Conservation (phyloP, 148 eudicot genomes). For the Simmondsia chinensis region DNA sequence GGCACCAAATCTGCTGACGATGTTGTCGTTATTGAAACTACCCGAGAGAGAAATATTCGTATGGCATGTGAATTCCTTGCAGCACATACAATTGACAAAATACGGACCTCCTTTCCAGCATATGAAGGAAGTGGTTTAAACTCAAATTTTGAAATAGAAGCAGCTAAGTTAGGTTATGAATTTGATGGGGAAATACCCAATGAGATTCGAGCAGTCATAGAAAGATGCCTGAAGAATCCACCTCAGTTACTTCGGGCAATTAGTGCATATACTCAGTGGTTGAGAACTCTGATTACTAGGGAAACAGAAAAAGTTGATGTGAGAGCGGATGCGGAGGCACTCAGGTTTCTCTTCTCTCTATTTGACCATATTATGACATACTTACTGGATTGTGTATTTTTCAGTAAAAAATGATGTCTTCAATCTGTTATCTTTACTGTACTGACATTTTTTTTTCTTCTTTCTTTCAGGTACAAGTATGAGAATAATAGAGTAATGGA, state of each 20-base stretch:
- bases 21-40: slow-evolving; percentile 87
- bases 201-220: slow-evolving; percentile 66
- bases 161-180: slow-evolving; percentile 73
- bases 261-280: slow-evolving; percentile 65
- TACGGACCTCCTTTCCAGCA: slow-evolving; percentile 79
- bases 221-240: slow-evolving; percentile 73
- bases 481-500: slow-evolving; percentile 80
- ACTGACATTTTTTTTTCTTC: slow-evolving; percentile 1
- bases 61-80: slow-evolving; percentile 87
- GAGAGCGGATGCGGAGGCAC: slow-evolving; percentile 96
- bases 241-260: slow-evolving; percentile 82
- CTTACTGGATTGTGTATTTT: neutral
- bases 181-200: slow-evolving; percentile 65
- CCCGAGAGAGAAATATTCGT: slow-evolving; percentile 75
- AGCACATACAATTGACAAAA: slow-evolving; percentile 57
- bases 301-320: slow-evolving; percentile 95
- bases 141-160: slow-evolving; percentile 68
- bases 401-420: too few relatives aligned
- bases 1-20: slow-evolving; percentile 82
- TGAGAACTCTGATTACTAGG: slow-evolving; percentile 49
- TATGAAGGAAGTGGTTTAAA: slow-evolving; percentile 91
- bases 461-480: slow-evolving; percentile 68
- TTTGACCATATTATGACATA: neutral
- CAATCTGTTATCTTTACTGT: neutral
- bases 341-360: slow-evolving; percentile 38